Conservation (phyloP, 805 yeast genomes). For the Yarrowia bubula region DNA sequence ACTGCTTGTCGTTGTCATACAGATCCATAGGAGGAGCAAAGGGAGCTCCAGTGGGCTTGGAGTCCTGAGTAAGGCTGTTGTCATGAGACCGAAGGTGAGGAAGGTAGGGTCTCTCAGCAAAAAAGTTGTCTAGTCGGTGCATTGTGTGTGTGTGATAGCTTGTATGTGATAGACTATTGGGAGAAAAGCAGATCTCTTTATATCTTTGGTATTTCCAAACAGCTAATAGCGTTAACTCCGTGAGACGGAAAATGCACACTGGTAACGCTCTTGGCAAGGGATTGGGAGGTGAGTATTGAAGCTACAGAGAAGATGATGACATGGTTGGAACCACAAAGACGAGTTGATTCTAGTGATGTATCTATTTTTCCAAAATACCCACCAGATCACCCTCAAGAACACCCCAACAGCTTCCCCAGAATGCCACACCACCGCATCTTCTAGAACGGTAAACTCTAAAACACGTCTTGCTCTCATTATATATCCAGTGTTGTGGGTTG, state of each 20-base stretch:
- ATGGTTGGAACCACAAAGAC: neutral
- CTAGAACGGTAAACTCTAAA: neutral
- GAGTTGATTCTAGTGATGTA: too few relatives aligned
- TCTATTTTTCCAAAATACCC: too few relatives aligned
- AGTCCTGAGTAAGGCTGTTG: constrained; percentile 23
- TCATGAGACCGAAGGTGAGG: constrained; percentile 18
- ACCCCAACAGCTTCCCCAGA: neutral
- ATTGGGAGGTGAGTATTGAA: neutral
- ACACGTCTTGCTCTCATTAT: too few relatives aligned
- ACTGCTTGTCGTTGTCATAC: constrained; percentile 50
- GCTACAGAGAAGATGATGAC: neutral
- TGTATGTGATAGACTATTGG: too few relatives aligned
- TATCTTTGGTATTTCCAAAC: neutral
- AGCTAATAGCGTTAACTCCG: neutral
- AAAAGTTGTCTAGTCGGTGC: constrained; percentile 18
- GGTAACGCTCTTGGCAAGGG: too few relatives aligned
- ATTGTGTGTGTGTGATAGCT: neutral
- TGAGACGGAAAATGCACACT: too few relatives aligned
- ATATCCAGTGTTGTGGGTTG: too few relatives aligned
- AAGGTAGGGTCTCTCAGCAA: constrained; percentile 17
- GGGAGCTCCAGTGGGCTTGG: constrained; percentile 11
- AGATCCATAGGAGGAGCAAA: constrained; percentile 60
- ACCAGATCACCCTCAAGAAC: too few relatives aligned
- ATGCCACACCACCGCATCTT: neutral
- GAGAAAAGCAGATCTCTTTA: too few relatives aligned